phyloP scores from a whole-genome alignment of 73 alveolate species.

The Paramecium pentaurelia region DNA sequence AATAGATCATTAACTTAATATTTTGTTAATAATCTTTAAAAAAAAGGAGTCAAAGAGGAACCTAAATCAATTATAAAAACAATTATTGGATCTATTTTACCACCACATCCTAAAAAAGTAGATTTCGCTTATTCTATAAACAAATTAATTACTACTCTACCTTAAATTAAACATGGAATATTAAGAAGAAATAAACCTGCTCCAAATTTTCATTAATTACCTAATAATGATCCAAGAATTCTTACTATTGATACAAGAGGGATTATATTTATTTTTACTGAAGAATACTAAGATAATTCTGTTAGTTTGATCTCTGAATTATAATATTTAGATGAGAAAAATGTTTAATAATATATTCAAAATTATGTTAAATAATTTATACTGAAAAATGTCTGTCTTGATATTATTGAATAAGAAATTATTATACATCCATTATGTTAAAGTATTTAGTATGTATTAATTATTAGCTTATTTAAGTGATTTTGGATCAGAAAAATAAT shows the following conservation, averaged over 20 bases:
- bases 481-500: neutral
- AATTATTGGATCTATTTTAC: neutral
- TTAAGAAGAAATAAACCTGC: conserved; percentile 71
- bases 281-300: neutral
- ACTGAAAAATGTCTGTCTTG: neutral
- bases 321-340: neutral
- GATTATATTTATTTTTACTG: neutral
- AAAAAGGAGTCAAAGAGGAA: neutral
- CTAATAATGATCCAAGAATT: neutral
- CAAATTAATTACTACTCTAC: conserved; percentile 64
- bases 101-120: conserved; percentile 19
- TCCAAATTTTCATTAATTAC: neutral
- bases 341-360: neutral
- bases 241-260: neutral
- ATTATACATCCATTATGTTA: conserved; percentile 20
- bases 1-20: neutral
- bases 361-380: neutral
- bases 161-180: conserved; percentile 84
- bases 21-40: neutral
- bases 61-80: neutral
- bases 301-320: neutral
- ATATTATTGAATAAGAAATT: conserved; percentile 1
- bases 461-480: neutral
- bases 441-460: neutral
- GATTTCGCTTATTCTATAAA: conserved; percentile 69